phyloP scores from a whole-genome alignment of 306 rosid genomes.

The Prosopis cineraria region DNA sequence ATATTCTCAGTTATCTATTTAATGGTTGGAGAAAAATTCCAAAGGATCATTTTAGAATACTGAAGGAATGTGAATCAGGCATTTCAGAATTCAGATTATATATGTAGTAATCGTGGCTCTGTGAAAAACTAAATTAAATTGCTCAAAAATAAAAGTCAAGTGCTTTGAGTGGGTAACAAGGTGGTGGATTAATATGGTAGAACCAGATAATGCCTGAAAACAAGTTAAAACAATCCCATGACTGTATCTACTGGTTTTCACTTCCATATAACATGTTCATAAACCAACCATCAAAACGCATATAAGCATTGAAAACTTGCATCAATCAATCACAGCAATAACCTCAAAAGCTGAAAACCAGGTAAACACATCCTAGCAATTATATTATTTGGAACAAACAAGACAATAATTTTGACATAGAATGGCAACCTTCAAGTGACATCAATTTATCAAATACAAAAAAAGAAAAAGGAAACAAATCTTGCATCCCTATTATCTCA shows the following conservation, averaged over 20 bases:
- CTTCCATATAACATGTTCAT: neutral
- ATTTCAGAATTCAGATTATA: neutral
- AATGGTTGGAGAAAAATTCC: neutral
- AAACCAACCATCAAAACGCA: neutral
- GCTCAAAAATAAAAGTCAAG: neutral
- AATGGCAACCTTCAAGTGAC: conserved; percentile 27
- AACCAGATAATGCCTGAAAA: conserved; percentile 16
- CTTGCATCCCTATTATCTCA: conserved; percentile 38
- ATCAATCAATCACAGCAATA: neutral
- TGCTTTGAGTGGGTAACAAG: neutral
- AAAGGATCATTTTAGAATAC: neutral
- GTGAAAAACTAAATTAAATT: too few species aligned
- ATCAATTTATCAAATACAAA: conserved; percentile 12
- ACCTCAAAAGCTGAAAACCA: neutral
- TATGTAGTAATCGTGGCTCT: neutral
- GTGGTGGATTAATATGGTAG: conserved; percentile 23
- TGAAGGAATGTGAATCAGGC: neutral
- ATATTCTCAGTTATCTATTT: neutral
- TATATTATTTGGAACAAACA: conserved; percentile 7
- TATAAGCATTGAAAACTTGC: neutral
- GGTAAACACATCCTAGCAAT: neutral
- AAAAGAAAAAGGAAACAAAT: conserved; percentile 2
- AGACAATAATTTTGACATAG: neutral
- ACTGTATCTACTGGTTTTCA: neutral
- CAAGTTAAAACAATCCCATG: neutral